Percentiles rank a stretch among this genome's conserved stretches.
phyloP scores from a whole-genome alignment of 257 asterid species.

The Anisodus acutangulus region DNA sequence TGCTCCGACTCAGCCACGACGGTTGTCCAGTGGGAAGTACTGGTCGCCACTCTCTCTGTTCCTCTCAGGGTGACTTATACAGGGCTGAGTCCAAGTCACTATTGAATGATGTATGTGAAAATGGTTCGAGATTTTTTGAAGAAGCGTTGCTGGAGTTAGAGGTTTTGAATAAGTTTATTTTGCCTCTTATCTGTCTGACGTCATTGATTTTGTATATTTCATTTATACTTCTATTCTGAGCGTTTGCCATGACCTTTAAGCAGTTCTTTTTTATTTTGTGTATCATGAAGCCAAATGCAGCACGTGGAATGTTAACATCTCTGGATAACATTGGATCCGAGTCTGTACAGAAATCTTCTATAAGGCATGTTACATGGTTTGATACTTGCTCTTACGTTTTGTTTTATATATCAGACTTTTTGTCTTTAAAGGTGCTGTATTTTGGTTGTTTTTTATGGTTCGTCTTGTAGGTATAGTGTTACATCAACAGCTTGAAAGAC shows the following conservation, averaged over 20 bases:
- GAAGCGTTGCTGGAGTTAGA: conserved; percentile 67
- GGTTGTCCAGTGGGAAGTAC: conserved; percentile 28
- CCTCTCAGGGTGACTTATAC: conserved; percentile 36
- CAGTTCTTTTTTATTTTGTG: conserved; percentile 21
- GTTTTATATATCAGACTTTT: conserved; percentile 26
- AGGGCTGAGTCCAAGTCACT: conserved; percentile 43
- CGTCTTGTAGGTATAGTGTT: conserved; percentile 22
- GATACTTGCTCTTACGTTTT: conserved; percentile 24
- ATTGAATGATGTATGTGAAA: conserved; percentile 47
- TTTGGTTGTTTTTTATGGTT: conserved; percentile 23
- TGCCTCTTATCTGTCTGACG: conserved; percentile 29
- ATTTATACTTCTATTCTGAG: neutral
- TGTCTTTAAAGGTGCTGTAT: conserved; percentile 39
- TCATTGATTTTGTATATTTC: neutral
- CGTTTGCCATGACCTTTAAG: neutral
- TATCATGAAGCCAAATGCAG: conserved; percentile 77
- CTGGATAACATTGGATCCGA: conserved; percentile 75
- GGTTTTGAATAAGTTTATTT: conserved; percentile 67
- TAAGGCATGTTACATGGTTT: conserved; percentile 65
- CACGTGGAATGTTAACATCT: conserved; percentile 60
- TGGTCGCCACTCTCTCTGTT: conserved; percentile 36
- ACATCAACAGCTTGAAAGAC: conserved; percentile 31
- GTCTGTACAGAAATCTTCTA: conserved; percentile 65
- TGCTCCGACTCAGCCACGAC: conserved; percentile 25
- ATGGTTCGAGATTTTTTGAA: conserved; percentile 50